Percentiles rank a stretch among this genome's conserved stretches.
These are phyloP conservation scores for Camellia granthamiana DNA, from an alignment of 148 eudicot genomes.

Conservation along the genomic window DNA sequence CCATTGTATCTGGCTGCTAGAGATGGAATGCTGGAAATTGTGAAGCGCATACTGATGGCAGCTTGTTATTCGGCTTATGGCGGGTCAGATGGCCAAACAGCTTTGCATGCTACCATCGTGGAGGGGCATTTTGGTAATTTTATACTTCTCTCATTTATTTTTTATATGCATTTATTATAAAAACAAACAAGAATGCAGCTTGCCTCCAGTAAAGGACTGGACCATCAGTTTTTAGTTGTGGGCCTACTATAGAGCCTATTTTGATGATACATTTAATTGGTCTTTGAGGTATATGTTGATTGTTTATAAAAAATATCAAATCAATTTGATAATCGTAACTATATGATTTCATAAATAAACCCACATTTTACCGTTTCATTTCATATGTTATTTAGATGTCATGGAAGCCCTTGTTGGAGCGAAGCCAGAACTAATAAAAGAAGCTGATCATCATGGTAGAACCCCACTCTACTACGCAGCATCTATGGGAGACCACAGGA, in stretches of 20 bases:
- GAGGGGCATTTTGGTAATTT: neutral
- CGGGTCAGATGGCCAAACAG: constrained; percentile 8
- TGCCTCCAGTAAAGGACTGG: no score
- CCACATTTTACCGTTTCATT: neutral
- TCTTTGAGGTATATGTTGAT: no score
- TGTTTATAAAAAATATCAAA: no score
- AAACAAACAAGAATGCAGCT: neutral
- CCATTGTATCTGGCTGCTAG: neutral
- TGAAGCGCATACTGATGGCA: neutral
- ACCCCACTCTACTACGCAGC: neutral
- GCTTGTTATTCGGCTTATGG: neutral
- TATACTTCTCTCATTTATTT: neutral
- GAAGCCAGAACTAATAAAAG: constrained; percentile 1
- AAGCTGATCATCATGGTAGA: neutral
- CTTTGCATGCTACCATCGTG: neutral
- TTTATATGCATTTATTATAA: neutral
- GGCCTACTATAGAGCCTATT: no score
- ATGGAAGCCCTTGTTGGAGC: neutral
- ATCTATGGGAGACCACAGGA: neutral
- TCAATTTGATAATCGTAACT: no score
- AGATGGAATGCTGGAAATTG: constrained; percentile 11
- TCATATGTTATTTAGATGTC: neutral
- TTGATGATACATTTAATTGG: no score
- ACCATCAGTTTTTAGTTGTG: no score
- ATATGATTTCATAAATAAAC: no score